phyloP scores from a whole-genome alignment of 805 yeast species.

The Tetrapisispora namnaoensis region DNA sequence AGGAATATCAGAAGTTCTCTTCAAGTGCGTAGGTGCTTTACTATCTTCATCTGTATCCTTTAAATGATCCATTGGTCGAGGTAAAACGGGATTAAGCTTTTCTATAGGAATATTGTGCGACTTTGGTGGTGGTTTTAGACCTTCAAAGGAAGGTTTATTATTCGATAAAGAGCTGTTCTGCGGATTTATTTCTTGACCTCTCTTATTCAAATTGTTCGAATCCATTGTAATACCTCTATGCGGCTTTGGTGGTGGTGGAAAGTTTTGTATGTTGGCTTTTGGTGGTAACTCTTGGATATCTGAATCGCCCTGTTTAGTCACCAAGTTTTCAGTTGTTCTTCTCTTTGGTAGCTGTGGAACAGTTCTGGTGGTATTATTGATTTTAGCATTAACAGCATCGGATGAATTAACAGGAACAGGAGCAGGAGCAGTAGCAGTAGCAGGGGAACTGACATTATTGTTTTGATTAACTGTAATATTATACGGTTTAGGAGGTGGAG shows the following conservation, averaged over 20 bases:
- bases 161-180: background rate
- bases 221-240: slow-evolving; percentile 7
- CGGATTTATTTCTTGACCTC: background rate
- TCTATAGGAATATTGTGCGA: slow-evolving; percentile 1
- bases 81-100: background rate
- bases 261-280: slow-evolving; percentile 7
- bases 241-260: slow-evolving; percentile 37
- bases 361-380: slow-evolving; percentile 15
- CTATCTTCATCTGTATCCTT: background rate
- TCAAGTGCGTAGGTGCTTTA: too few relatives aligned
- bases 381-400: slow-evolving; percentile 1
- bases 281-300: background rate
- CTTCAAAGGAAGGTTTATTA: background rate
- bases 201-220: background rate
- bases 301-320: background rate
- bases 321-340: background rate
- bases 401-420: background rate
- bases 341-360: slow-evolving; percentile 19
- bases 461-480: background rate
- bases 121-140: slow-evolving; percentile 18
- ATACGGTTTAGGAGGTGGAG: slow-evolving; percentile 36
- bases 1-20: background rate
- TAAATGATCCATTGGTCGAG: background rate
- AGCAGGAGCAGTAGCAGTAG: background rate
- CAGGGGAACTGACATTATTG: background rate